Conservation (phyloP, 2,329 filamentous ascomycete species). For the Cladobotryum mycophilum region DNA sequence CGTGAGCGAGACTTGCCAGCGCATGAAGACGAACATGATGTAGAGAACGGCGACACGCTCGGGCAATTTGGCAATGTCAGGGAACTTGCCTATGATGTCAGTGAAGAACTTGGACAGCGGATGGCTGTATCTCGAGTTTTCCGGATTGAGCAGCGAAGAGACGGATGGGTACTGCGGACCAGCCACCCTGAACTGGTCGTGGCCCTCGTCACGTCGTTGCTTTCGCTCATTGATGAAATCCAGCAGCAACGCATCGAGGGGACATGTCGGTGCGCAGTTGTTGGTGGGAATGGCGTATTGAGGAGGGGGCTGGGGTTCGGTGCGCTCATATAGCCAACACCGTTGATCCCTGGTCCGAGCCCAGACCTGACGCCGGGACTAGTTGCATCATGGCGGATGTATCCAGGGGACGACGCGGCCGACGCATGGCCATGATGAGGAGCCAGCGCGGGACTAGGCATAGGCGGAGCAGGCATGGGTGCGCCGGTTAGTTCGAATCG, state of each 20-base stretch:
- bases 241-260: conserved; percentile 71
- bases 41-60: conserved; percentile 79
- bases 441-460: neutral
- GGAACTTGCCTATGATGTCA: conserved; percentile 79
- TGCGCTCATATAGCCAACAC: neutral
- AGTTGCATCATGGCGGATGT: neutral
- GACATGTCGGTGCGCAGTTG: conserved; percentile 64
- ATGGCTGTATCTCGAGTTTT: conserved; percentile 56
- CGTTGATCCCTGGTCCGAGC: conserved; percentile 36
- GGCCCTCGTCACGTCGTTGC: conserved; percentile 59
- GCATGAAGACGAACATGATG: conserved; percentile 80
- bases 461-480: neutral
- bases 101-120: conserved; percentile 80
- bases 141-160: conserved; percentile 68
- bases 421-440: conserved; percentile 2
- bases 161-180: conserved; percentile 77
- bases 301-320: conserved; percentile 11
- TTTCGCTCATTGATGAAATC: conserved; percentile 69
- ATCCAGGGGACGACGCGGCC: neutral
- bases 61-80: conserved; percentile 68
- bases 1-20: conserved; percentile 77
- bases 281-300: conserved; percentile 37
- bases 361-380: conserved; percentile 44
- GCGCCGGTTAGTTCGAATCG: neutral
- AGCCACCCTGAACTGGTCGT: conserved; percentile 57